Conservation (phyloP, 139 green algal species). For the Trebouxia sp. region DNA sequence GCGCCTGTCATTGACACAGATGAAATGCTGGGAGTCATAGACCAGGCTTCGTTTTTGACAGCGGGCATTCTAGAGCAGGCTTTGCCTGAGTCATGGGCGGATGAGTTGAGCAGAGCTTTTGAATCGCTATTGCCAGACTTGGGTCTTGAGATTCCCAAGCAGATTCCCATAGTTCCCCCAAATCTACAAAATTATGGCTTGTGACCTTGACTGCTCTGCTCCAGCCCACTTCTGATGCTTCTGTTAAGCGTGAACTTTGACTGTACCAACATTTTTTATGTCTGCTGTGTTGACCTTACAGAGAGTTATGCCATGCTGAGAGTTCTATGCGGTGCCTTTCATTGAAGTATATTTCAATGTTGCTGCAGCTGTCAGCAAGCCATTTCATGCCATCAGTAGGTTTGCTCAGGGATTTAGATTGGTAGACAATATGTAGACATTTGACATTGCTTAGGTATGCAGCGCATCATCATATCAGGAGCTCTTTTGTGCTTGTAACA, state of each 20-base stretch:
- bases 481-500: conserved; percentile 9
- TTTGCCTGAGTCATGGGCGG: conserved; percentile 8
- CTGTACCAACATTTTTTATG: background rate
- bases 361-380: background rate
- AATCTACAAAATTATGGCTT: background rate
- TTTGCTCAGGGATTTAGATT: background rate
- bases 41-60: conserved; percentile 29
- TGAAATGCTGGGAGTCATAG: conserved; percentile 27
- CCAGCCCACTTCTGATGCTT: background rate
- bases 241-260: background rate
- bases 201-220: background rate
- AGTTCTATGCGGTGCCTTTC: too few relatives aligned
- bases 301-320: background rate
- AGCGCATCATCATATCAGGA: too few relatives aligned
- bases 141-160: conserved; percentile 1
- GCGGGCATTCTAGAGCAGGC: conserved; percentile 14
- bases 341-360: background rate
- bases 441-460: too few relatives aligned
- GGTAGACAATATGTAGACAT: background rate
- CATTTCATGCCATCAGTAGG: conserved; percentile 7
- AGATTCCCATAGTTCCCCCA: conserved; percentile 8
- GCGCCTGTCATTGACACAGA: conserved; percentile 23
- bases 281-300: background rate
- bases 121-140: conserved; percentile 7
- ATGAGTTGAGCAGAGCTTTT: conserved; percentile 7